phyloP scores from a whole-genome alignment of 352 stramenopile genomes.

The Phytophthora brassicae region DNA sequence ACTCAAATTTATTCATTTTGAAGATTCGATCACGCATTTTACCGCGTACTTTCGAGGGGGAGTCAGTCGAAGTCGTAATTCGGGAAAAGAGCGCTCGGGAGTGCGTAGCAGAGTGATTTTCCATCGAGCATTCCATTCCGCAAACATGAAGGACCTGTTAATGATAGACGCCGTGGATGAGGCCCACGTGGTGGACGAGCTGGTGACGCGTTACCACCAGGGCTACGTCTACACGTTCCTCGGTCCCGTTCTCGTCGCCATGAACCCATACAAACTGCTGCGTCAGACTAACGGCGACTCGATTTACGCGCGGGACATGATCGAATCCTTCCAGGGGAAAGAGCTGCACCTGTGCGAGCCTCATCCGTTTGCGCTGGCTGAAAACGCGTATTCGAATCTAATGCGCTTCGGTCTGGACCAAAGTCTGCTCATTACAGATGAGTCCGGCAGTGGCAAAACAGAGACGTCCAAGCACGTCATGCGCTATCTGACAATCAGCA shows the following conservation, averaged over 20 bases:
- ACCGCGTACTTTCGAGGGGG: constrained; percentile 6
- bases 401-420: constrained; percentile 88
- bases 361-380: constrained; percentile 85
- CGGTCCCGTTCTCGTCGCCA: constrained; percentile 87
- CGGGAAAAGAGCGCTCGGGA: constrained; percentile 30
- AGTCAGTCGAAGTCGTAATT: constrained; percentile 33
- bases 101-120: constrained; percentile 21
- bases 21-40: constrained; percentile 3
- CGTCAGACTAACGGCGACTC: constrained; percentile 62
- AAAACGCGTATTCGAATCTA: constrained; percentile 88
- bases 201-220: constrained; percentile 77
- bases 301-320: constrained; percentile 80
- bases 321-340: constrained; percentile 77
- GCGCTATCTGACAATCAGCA: constrained; percentile 91
- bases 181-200: constrained; percentile 71
- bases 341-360: constrained; percentile 82
- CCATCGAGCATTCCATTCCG: neutral
- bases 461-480: constrained; percentile 97
- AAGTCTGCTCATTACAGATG: constrained; percentile 83
- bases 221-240: constrained; percentile 92
- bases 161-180: constrained; percentile 81
- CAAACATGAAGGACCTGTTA: constrained; percentile 68
- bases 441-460: constrained; percentile 92
- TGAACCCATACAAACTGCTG: constrained; percentile 91
- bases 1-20: constrained; percentile 16